Base-by-base conservation (phyloP, 208 protist species). In the Crithidia thermophila region DNA sequence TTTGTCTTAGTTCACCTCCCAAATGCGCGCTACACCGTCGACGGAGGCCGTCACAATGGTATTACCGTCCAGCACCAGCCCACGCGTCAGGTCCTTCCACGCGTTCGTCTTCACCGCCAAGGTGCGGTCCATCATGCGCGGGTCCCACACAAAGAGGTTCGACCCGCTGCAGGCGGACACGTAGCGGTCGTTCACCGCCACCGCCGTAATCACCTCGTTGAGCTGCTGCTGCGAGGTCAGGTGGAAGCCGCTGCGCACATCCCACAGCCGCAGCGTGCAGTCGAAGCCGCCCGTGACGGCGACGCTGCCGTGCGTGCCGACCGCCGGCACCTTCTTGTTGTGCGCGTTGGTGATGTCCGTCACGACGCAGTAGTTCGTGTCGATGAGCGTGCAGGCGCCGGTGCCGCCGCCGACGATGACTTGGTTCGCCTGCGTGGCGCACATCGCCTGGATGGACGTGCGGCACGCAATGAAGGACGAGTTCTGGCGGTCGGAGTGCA, bases 361-460 rank as follows among this genome's bases (percentile, higher is more conserved):
- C 33, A 88, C 74, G 20, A 72, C 82, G 50, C 87, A 93, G 27
- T 73, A 74, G 11, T 65, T 72, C 13, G 84, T 81, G 67, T 95
- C 90, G 61, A 95, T 86, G 33, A 94, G 75, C 3, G 81, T 84
- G 77, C 87, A 93, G 43, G 70, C 69, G 11, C 90, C 90, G 52
- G 81, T 95, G 34, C 90, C 90, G 37, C 90, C 85, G 50, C 90
- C 90, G 13, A 95, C 85, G 72, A 95, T 82, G 28, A 83, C 85
- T 33, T 88, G 79, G 30, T 81, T 75, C 25, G 74, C 67, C 47
- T 82, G 84, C 6, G 90, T 95, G 11, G 85, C 55, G 55, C 81
- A 79, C 85, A 95, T 91, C 23, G 90, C 87, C 68, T 95, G 90
- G 43, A 93, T 89, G 33, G 87, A 92, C n/a, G 87, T 92, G 45